A percentile compares a stretch with the other conserved stretches of the same genome.
Conservation (phyloP, 2,329 filamentous ascomycete genomes). For the Aurifilum marmelostoma region DNA sequence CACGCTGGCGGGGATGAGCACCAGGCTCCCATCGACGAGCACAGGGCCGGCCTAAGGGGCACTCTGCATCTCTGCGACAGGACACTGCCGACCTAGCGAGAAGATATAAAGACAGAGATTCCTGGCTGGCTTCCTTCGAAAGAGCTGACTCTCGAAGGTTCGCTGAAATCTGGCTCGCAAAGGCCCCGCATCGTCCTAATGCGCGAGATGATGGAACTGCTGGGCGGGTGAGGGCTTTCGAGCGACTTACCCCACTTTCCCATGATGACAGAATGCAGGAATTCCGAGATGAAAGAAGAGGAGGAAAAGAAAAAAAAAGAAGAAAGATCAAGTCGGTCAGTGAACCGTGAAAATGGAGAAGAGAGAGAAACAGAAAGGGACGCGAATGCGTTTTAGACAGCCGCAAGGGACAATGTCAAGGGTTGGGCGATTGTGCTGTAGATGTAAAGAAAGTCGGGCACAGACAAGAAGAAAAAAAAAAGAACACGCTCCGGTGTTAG, state of each 20-base stretch:
- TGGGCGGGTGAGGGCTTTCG: constrained; percentile 7
- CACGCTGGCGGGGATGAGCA: neutral
- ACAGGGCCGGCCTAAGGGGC: no score
- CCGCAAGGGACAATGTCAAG: constrained; percentile 15
- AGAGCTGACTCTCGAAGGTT: neutral
- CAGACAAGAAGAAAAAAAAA: constrained; percentile 6
- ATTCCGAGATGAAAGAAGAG: neutral
- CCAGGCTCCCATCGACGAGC: neutral
- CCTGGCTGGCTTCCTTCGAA: neutral
- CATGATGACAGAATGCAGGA: constrained; percentile 15
- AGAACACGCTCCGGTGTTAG: constrained; percentile 16
- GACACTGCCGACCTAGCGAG: neutral
- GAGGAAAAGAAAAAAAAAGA: no score
- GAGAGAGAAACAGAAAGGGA: neutral
- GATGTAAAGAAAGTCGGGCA: constrained; percentile 3
- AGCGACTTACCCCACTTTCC: constrained; percentile 30
- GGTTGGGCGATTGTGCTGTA: constrained; percentile 16
- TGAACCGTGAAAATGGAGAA: neutral
- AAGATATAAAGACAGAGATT: no score
- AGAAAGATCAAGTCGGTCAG: neutral
- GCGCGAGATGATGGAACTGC: neutral
- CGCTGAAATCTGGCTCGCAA: neutral
- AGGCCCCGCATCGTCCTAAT: neutral
- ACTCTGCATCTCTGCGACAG: neutral
- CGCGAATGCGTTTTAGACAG: neutral